Evolutionary conservation across 495 filamentous ascomycete species (phyloP).

Genomic region (Hypoxylon crocopeplum): DNA sequence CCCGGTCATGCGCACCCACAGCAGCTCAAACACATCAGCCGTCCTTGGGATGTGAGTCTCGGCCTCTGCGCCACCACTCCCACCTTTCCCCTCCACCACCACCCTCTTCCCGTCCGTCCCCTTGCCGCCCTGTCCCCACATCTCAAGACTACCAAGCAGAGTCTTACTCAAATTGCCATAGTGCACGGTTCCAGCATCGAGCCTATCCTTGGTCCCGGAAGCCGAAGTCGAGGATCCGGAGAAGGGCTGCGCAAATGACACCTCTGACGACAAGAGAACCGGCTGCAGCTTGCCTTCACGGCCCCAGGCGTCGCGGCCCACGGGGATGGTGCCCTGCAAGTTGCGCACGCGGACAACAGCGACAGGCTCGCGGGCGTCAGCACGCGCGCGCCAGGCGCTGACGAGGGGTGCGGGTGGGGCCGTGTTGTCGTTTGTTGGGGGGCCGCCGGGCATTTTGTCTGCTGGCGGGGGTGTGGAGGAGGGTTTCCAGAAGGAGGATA

Average conservation of each 20-base stretch:
- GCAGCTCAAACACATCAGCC: slow-evolving; percentile 36
- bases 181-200: slow-evolving; percentile 64
- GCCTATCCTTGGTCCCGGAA: slow-evolving; percentile 45
- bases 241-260: slow-evolving; percentile 57
- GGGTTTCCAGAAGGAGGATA: slow-evolving; percentile 31
- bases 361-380: slow-evolving; percentile 44
- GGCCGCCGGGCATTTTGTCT: slow-evolving; percentile 14
- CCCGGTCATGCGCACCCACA: slow-evolving; percentile 46
- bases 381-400: slow-evolving; percentile 42
- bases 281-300: slow-evolving; percentile 58
- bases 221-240: slow-evolving; percentile 48
- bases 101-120: background rate
- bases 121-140: slow-evolving; percentile 14
- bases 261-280: slow-evolving; percentile 55
- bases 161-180: slow-evolving; percentile 66
- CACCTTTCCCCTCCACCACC: background rate
- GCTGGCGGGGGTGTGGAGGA: slow-evolving; percentile 4
- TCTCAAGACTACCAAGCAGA: slow-evolving; percentile 48
- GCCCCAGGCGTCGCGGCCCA: slow-evolving; percentile 64
- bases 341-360: slow-evolving; percentile 58
- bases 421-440: slow-evolving; percentile 24
- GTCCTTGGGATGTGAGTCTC: slow-evolving; percentile 25
- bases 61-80: background rate
- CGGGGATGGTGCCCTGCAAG: slow-evolving; percentile 51
- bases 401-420: slow-evolving; percentile 40